These are phyloP conservation scores for Saccharum officinarum DNA, from an alignment of 176 grass and related monocot genomes.

Conservation along the genomic window DNA sequence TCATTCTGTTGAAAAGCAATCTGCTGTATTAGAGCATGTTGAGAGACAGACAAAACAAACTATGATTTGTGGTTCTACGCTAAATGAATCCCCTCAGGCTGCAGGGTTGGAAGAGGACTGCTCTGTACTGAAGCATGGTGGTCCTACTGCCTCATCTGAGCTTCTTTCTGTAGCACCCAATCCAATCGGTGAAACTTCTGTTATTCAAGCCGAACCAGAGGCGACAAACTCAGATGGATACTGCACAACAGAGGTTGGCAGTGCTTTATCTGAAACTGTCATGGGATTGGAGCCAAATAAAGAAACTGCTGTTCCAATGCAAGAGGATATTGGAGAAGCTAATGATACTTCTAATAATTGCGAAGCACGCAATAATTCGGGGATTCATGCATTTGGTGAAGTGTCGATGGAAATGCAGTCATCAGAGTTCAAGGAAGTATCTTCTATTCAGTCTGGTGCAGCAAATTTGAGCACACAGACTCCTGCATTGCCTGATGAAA, in stretches of 20 bases:
- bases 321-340: slow-evolving; percentile 1
- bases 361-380: not conserved
- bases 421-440: not conserved
- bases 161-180: not conserved
- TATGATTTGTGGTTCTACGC: not conserved
- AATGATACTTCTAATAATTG: not conserved
- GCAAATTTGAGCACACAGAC: slow-evolving; percentile 22
- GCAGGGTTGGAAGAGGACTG: not conserved
- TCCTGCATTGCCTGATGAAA: slow-evolving; percentile 22
- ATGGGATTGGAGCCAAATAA: slow-evolving; percentile 3
- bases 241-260: not conserved
- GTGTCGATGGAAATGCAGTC: slow-evolving; percentile 9
- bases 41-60: slow-evolving; percentile 2
- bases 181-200: slow-evolving; percentile 21
- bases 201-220: slow-evolving; percentile 31
- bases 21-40: not conserved
- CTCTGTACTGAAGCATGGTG: not conserved
- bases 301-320: slow-evolving; percentile 32
- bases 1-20: not conserved
- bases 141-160: not conserved
- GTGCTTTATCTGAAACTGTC: slow-evolving; percentile 6
- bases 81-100: slow-evolving; percentile 2
- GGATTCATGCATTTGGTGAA: not conserved
- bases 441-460: slow-evolving; percentile 18
- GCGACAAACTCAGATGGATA: not conserved